phyloP scores from a whole-genome alignment of 306 rosid genomes.

The Dryas octopetala region DNA sequence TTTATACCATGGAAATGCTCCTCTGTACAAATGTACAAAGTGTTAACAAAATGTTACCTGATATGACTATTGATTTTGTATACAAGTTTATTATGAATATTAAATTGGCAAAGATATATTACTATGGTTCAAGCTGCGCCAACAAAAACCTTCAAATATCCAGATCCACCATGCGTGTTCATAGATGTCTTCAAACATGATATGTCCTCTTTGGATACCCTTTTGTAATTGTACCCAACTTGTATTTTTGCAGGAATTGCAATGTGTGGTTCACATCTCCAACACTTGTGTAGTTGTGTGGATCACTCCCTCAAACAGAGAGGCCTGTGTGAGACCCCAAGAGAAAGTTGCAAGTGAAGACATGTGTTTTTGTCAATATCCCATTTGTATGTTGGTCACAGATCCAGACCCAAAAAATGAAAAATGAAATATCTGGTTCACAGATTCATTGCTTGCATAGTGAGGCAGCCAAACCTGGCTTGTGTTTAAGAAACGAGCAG shows the following conservation, averaged over 20 bases:
- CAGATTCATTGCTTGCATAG: neutral
- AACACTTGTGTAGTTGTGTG: conserved; percentile 24
- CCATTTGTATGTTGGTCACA: neutral
- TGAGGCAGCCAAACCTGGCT: neutral
- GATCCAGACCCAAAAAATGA: neutral
- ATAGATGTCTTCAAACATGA: conserved; percentile 35
- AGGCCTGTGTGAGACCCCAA: neutral
- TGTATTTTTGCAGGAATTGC: neutral
- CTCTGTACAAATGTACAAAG: neutral
- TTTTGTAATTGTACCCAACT: conserved; percentile 9
- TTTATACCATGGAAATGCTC: neutral
- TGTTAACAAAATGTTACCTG: neutral
- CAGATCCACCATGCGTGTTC: neutral
- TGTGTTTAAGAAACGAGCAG: neutral
- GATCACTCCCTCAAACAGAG: conserved; percentile 3
- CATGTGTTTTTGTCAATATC: conserved; percentile 3
- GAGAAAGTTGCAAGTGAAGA: conserved; percentile 10
- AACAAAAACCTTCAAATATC: neutral
- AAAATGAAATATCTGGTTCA: neutral
- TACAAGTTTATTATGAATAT: neutral
- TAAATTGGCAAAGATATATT: neutral
- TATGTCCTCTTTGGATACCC: conserved; percentile 39
- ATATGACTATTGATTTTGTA: neutral
- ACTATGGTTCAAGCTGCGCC: conserved; percentile 1
- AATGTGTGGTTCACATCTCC: conserved; percentile 29